phyloP scores from a whole-genome alignment of 1,284 basidiomycete species.

The Fereydounia khargensis region DNA sequence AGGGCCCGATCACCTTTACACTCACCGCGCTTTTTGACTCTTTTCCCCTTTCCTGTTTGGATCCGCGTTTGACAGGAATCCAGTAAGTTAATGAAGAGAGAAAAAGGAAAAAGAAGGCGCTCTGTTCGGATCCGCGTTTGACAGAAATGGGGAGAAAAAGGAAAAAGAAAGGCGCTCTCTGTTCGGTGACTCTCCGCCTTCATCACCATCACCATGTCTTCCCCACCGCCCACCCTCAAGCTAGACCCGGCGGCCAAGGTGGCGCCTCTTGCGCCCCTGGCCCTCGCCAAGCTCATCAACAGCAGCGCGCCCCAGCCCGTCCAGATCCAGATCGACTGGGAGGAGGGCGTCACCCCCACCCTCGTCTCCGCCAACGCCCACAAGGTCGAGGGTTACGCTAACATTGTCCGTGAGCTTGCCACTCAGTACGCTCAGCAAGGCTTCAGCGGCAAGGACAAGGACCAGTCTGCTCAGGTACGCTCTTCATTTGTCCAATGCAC shows the following conservation, averaged over 20 bases:
- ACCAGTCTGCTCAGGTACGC: conserved; percentile 25
- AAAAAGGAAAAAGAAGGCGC: not conserved
- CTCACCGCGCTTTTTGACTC: too few relatives aligned
- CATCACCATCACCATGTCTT: not conserved
- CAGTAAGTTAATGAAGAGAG: too few relatives aligned
- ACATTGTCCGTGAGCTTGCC: conserved; percentile 43
- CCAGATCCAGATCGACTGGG: conserved; percentile 25
- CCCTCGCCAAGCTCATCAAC: conserved; percentile 33
- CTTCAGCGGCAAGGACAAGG: conserved; percentile 37
- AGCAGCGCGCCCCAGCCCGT: conserved; percentile 8
- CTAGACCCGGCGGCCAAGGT: conserved; percentile 42
- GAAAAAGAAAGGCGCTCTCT: too few relatives aligned
- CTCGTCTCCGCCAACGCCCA: conserved; percentile 19
- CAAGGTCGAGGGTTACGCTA: conserved; percentile 33
- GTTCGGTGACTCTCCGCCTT: too few relatives aligned
- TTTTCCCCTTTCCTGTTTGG: too few relatives aligned
- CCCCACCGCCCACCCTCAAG: conserved; percentile 23
- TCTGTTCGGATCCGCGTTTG: too few relatives aligned
- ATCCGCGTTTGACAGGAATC: too few relatives aligned
- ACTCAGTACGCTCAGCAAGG: conserved; percentile 33
- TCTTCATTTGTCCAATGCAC: too few relatives aligned
- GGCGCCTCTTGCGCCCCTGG: conserved; percentile 38
- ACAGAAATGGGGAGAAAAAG: too few relatives aligned
- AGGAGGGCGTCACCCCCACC: conserved; percentile 22
- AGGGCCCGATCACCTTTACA: too few relatives aligned